These are phyloP conservation scores for Exidia glandulosa DNA, from an alignment of 768 basidiomycete species.

Conservation along the genomic window DNA sequence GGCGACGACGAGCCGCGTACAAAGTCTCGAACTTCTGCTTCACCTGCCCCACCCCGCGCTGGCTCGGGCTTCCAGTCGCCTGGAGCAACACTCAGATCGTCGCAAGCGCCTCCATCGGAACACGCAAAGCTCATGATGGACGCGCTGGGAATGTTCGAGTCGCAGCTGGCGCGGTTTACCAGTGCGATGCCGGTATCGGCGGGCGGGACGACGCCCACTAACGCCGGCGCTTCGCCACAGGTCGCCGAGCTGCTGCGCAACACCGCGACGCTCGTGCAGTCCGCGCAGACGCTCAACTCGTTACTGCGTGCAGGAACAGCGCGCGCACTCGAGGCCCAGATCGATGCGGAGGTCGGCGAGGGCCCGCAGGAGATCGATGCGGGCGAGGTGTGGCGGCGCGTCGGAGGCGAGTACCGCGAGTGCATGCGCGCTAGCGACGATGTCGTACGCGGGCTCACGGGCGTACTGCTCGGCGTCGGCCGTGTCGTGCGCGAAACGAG, in stretches of 20 bases:
- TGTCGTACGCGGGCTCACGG: constrained; percentile 63
- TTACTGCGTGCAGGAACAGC: constrained; percentile 45
- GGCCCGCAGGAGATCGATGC: constrained; percentile 20
- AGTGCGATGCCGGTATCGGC: constrained; percentile 7
- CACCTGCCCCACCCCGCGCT: constrained; percentile 9
- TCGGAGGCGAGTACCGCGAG: constrained; percentile 66
- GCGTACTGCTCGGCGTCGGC: constrained; percentile 65
- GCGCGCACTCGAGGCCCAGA: constrained; percentile 58
- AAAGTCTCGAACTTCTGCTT: constrained; percentile 5
- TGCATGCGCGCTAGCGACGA: constrained; percentile 65
- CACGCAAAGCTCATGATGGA: constrained; percentile 65
- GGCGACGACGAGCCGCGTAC: constrained; percentile 16
- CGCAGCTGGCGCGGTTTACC: constrained; percentile 47
- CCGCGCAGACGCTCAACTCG: constrained; percentile 56
- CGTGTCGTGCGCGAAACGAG: constrained; percentile 46
- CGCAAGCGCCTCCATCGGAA: constrained; percentile 25
- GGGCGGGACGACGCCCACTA: constrained; percentile 27
- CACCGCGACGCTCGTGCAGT: constrained; percentile 52
- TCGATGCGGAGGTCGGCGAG: constrained; percentile 61
- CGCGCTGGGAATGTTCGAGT: constrained; percentile 57
- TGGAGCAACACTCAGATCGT: constrained; percentile 5
- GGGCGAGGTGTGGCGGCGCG: constrained; percentile 52
- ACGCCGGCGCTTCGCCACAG: constrained; percentile 20
- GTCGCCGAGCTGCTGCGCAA: constrained; percentile 40
- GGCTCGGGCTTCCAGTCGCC: constrained; percentile 4